These are phyloP conservation scores for Tricladium varicosporioides DNA, from an alignment of 2,329 filamentous ascomycete species.

Conservation along the genomic window DNA sequence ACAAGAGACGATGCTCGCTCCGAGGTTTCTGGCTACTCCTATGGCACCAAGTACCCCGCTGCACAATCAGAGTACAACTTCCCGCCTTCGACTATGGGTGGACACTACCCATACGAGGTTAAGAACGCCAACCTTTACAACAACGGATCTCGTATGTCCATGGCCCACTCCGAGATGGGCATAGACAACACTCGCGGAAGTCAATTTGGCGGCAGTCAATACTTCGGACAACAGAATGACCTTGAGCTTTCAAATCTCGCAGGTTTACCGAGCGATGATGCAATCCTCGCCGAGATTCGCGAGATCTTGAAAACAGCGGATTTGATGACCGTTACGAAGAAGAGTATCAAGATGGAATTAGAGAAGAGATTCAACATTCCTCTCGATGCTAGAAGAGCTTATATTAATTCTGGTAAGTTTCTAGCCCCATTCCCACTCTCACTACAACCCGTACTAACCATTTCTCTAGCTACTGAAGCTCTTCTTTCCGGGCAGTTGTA, in stretches of 20 bases:
- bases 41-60: slow-evolving; percentile 75
- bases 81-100: slow-evolving; percentile 46
- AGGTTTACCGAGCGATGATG: slow-evolving; percentile 82
- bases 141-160: slow-evolving; percentile 71
- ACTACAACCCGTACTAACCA: slow-evolving; percentile 31
- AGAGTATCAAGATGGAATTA: slow-evolving; percentile 91
- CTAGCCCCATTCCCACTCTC: background rate
- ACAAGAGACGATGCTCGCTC: slow-evolving; percentile 71
- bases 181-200: slow-evolving; percentile 44
- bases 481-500: slow-evolving; percentile 75
- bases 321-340: slow-evolving; percentile 98
- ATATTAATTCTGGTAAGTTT: slow-evolving; percentile 85
- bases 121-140: slow-evolving; percentile 36
- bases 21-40: slow-evolving; percentile 90
- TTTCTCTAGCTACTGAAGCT: slow-evolving; percentile 66
- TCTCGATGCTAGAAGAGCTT: slow-evolving; percentile 83
- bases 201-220: slow-evolving; percentile 42
- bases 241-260: slow-evolving; percentile 70
- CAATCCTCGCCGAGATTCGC: slow-evolving; percentile 86
- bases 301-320: slow-evolving; percentile 90
- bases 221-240: slow-evolving; percentile 56
- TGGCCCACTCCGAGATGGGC: slow-evolving; percentile 69
- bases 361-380: slow-evolving; percentile 86
- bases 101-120: slow-evolving; percentile 28
- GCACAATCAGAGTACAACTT: slow-evolving; percentile 68